A percentile compares a stretch with the other conserved stretches of the same genome.
Evolutionary conservation across 257 asterid species (phyloP).

Genomic region (Agastache rugosa): DNA sequence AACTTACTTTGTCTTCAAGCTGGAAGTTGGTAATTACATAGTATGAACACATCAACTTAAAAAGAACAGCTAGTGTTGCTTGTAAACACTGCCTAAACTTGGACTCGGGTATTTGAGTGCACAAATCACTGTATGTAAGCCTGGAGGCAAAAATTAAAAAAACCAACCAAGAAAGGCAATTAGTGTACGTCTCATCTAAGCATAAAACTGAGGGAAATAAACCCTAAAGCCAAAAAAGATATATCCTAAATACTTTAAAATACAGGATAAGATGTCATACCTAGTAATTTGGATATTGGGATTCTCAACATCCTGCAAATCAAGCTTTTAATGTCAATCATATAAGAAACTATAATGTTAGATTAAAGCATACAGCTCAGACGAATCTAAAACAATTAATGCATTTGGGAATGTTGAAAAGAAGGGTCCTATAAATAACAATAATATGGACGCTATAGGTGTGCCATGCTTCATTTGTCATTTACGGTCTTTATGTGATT

Average conservation of each 20-base stretch:
- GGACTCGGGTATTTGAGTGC: slow-evolving; percentile 90
- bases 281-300: slow-evolving; percentile 58
- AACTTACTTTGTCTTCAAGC: slow-evolving; percentile 71
- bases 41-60: slow-evolving; percentile 93
- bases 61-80: slow-evolving; percentile 81
- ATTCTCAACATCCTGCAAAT: slow-evolving; percentile 82
- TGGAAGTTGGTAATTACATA: slow-evolving; percentile 81
- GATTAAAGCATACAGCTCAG: slow-evolving; percentile 20
- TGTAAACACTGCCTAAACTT: slow-evolving; percentile 90
- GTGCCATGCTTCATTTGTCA: slow-evolving; percentile 25
- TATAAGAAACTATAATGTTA: slow-evolving; percentile 25
- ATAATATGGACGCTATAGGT: not conserved
- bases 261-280: slow-evolving; percentile 46
- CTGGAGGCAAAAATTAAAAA: slow-evolving; percentile 49
- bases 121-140: slow-evolving; percentile 97
- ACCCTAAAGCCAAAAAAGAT: slow-evolving; percentile 19
- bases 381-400: slow-evolving; percentile 18
- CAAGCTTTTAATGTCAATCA: slow-evolving; percentile 39
- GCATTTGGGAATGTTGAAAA: not conserved
- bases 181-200: slow-evolving; percentile 35
- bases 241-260: slow-evolving; percentile 17
- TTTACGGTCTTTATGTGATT: slow-evolving; percentile 5
- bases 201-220: slow-evolving; percentile 23
- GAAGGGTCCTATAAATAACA: slow-evolving; percentile 6
- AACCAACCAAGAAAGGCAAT: slow-evolving; percentile 42